Evolutionary conservation across 2,329 filamentous ascomycete genomes (phyloP).

Genomic region (Cercospora sojina): DNA sequence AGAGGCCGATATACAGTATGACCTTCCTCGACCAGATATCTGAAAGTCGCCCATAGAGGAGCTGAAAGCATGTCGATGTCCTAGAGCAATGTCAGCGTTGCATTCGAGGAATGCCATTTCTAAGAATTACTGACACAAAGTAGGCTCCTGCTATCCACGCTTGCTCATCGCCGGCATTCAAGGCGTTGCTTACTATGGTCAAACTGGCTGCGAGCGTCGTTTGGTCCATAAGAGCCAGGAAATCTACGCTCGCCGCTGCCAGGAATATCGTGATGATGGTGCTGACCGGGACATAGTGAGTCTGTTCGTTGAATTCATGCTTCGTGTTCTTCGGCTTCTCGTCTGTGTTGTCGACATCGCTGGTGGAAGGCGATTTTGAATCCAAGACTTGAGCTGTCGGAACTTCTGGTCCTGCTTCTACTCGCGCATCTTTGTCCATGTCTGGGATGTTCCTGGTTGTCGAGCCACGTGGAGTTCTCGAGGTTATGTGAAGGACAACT

Average conservation of each 20-base stretch:
- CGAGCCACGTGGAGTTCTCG: not conserved
- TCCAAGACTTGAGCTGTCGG: not conserved
- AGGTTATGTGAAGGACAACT: not conserved
- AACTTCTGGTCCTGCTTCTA: constrained; percentile 7
- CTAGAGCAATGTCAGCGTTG: constrained; percentile 11
- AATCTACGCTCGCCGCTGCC: constrained; percentile 56
- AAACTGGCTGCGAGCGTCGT: constrained; percentile 57
- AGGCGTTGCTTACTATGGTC: constrained; percentile 54
- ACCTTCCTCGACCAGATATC: constrained; percentile 68
- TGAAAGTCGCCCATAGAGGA: constrained; percentile 63
- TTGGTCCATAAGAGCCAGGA: constrained; percentile 59
- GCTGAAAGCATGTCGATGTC: constrained; percentile 48
- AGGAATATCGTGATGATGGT: constrained; percentile 59
- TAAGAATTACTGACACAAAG: constrained; percentile 44
- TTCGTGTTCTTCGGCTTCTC: constrained; percentile 6
- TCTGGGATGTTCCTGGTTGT: not conserved
- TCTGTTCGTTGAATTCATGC: constrained; percentile 55
- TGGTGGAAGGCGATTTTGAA: not conserved
- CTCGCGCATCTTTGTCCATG: constrained; percentile 17
- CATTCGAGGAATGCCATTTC: not conserved
- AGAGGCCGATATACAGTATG: constrained; percentile 59
- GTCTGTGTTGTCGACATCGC: constrained; percentile 8
- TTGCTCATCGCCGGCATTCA: constrained; percentile 51
- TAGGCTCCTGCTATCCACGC: constrained; percentile 59
- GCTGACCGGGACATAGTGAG: constrained; percentile 54